phyloP scores from a whole-genome alignment of 2,329 filamentous ascomycete genomes.

The Alternaria alternata region DNA sequence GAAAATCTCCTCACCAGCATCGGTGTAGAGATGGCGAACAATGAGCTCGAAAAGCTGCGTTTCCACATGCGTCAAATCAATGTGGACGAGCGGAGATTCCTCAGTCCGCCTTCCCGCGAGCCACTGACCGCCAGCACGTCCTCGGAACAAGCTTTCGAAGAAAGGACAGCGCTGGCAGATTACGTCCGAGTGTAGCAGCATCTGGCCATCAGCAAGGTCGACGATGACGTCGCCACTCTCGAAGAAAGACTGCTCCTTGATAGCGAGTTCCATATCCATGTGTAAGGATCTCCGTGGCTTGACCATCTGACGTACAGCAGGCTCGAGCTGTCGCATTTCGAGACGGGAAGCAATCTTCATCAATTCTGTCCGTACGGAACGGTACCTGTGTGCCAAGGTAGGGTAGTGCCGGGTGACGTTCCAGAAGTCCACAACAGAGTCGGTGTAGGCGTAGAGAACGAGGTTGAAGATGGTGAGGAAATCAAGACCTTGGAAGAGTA shows the following conservation, averaged over 20 bases:
- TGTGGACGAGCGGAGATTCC: constrained; percentile 63
- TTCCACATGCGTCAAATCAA: constrained; percentile 85
- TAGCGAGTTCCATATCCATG: constrained; percentile 73
- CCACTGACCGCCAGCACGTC: constrained; percentile 87
- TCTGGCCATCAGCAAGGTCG: constrained; percentile 75
- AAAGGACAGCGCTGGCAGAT: constrained; percentile 88
- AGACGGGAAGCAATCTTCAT: constrained; percentile 82
- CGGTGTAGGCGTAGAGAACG: constrained; percentile 81
- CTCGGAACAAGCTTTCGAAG: constrained; percentile 88
- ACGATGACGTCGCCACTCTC: constrained; percentile 81
- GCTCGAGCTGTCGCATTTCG: constrained; percentile 75
- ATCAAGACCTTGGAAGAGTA: constrained; percentile 77
- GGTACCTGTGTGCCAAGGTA: constrained; percentile 74
- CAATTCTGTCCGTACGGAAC: constrained; percentile 82
- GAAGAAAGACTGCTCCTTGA: constrained; percentile 75
- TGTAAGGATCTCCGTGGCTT: constrained; percentile 70
- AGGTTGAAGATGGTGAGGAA: constrained; percentile 82
- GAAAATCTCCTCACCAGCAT: constrained; percentile 82
- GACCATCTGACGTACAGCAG: constrained; percentile 77
- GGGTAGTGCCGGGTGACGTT: constrained; percentile 74
- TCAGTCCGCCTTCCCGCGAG: constrained; percentile 71
- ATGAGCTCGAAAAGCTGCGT: constrained; percentile 79
- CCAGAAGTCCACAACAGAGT: constrained; percentile 85
- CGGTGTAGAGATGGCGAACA: constrained; percentile 82
- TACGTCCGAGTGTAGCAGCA: constrained; percentile 78